Conservation (phyloP, 768 basidiomycete genomes). For the Tricholoma sp. region DNA sequence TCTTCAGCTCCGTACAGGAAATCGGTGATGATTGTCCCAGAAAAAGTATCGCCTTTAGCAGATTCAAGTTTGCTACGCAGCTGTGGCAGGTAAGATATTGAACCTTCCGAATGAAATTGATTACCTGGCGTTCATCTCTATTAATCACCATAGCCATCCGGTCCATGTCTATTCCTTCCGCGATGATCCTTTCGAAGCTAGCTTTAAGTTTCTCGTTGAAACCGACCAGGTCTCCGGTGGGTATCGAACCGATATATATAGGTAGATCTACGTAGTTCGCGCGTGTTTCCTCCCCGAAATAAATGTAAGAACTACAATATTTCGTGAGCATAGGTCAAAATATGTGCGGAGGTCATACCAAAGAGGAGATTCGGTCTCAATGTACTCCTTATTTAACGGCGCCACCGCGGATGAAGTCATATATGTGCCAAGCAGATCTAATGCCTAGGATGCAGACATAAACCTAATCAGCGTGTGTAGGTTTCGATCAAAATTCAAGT, state of each 20-base stretch:
- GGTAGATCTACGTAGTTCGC: slow-evolving; percentile 69
- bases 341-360: slow-evolving; percentile 47
- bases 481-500: neutral
- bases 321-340: slow-evolving; percentile 3
- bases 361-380: slow-evolving; percentile 86
- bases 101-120: neutral
- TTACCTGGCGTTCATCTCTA: slow-evolving; percentile 82
- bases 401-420: slow-evolving; percentile 81
- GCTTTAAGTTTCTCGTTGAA: slow-evolving; percentile 66
- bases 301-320: slow-evolving; percentile 68
- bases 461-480: slow-evolving; percentile 3
- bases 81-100: slow-evolving; percentile 31
- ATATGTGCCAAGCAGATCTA: slow-evolving; percentile 85
- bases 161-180: slow-evolving; percentile 83
- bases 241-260: slow-evolving; percentile 80
- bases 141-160: slow-evolving; percentile 84
- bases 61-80: slow-evolving; percentile 82
- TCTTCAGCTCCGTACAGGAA: slow-evolving; percentile 82
- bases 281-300: slow-evolving; percentile 73
- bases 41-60: slow-evolving; percentile 76
- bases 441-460: slow-evolving; percentile 43
- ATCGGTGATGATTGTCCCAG: slow-evolving; percentile 70
- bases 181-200: slow-evolving; percentile 64
- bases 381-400: slow-evolving; percentile 84
- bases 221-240: slow-evolving; percentile 68